Base-by-base conservation (phyloP, 208 protist genomes). In the Leishmania braziliensis region DNA sequence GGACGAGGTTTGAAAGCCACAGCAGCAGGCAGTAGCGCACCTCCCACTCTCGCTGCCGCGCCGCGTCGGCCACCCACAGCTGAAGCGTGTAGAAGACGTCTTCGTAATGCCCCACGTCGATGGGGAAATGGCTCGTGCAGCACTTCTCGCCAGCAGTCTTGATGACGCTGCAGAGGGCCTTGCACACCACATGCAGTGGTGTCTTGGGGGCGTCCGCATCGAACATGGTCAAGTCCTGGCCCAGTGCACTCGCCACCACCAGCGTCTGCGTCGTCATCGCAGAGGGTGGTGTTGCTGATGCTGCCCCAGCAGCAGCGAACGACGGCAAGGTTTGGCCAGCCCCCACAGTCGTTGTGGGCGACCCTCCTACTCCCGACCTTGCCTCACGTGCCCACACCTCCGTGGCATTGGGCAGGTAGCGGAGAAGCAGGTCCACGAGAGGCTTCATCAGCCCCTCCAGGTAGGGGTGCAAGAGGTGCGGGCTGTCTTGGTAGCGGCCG, bases 1-100 rank as follows among this genome's bases (percentile, higher is more conserved):
- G 91, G 16, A 99, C 91, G 43, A 99, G 89, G 74, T 99, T 96
- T 36, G 95, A 98, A 0, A 99, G 90, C 99, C 99, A 99, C 5
- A 99, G 85, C 46, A 99, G 85, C 39, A 99, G 83, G 73, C 98
- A 93, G 92, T 99, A 99, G 68, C 98, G 92, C 71, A 97, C 91
- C 85, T 99, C 93, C 98, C 98, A 99, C 82, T 95, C 91, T 29
- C 89, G 89, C 66, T 86, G 93, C 62, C 82, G 86, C 5, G 53
- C 81, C 33, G 76, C 79, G 80, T 88, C 86, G 16, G 62, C 36
- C 75, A 91, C 86, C 93, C 93, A 97, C 74, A 88, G 87, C 73
- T 89, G 85, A 51, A 97, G 80, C 43, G 91, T 83, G 82, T 95
- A 95, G 79, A 95, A 97, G 68, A 95, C 93, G 80, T 98, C 89